phyloP scores from a whole-genome alignment of 2,329 filamentous ascomycete genomes.

The Fusarium sp. region DNA sequence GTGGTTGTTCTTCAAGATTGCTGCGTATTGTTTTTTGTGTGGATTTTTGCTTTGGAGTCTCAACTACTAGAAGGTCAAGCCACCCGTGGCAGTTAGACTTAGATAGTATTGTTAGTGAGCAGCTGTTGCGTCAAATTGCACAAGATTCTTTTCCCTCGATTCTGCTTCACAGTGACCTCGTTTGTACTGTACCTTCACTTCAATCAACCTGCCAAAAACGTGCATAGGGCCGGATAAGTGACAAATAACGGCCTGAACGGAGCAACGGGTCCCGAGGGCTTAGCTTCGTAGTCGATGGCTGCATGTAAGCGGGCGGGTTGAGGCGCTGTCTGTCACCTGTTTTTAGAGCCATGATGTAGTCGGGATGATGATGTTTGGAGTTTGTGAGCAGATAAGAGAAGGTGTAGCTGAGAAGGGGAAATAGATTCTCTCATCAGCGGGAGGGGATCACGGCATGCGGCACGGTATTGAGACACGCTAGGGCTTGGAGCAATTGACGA shows the following conservation, averaged over 20 bases:
- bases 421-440: neutral
- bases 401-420: neutral
- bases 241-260: neutral
- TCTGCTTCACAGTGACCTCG: neutral
- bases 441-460: neutral
- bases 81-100: conserved; percentile 1
- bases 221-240: conserved; percentile 1
- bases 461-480: neutral
- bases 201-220: conserved; percentile 1
- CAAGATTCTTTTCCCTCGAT: neutral
- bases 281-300: conserved; percentile 12
- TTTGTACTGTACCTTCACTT: neutral
- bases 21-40: conserved; percentile 11
- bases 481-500: neutral
- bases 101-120: conserved; percentile 2
- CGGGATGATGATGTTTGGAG: neutral
- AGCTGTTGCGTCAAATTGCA: neutral
- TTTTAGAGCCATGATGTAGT: neutral
- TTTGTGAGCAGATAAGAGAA: neutral
- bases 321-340: neutral
- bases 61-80: conserved; percentile 2
- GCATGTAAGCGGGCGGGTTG: neutral
- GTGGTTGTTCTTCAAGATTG: conserved; percentile 8
- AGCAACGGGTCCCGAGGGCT: conserved; percentile 37
- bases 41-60: conserved; percentile 18